Base-by-base conservation (phyloP, 768 basidiomycete genomes). In the Tricholoma terreum region DNA sequence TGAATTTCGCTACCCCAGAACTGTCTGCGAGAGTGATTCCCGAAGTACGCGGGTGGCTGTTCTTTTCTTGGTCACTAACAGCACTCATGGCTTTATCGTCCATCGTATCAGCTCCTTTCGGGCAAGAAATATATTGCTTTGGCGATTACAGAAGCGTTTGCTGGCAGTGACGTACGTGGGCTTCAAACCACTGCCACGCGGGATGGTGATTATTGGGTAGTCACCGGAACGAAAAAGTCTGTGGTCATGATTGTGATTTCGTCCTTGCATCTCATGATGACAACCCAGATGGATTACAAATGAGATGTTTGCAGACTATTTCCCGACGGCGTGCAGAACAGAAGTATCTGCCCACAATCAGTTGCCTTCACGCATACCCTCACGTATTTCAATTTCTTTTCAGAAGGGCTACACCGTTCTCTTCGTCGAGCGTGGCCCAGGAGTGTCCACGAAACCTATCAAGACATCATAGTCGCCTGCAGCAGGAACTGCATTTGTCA, bases 211-310 rank as follows among this genome's bases (percentile, higher is more conserved):
- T 75, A 86, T 40, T 96, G 90, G 88, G 80, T 94, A 11, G 86
- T 98, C 60, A 92, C 87, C 38, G 96, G 96, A 15, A 94, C 93
- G 6, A 98, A 98, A 73, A 96, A 96, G 91, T 89, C 56, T 3
- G 79, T 65, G n/a, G n/a, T n/a, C n/a, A n/a, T n/a, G n/a, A n/a
- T n/a, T n/a, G n/a, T n/a, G n/a, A n/a, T n/a, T n/a, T n/a, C n/a
- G n/a, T n/a, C n/a, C n/a, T n/a, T n/a, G n/a, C n/a, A n/a, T n/a
- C n/a, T n/a, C n/a, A n/a, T n/a, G n/a, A n/a, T n/a, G n/a, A n/a
- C n/a, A n/a, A n/a, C n/a, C n/a, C 50, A 90, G 89, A 65, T 94
- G 91, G 92, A 93, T 94, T 58, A 92, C 92, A 42, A 94, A 94
- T 63, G 89, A 93, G 56, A 85, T 81, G 17, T 90, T 91, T 67